Evolutionary conservation across 768 basidiomycete species (phyloP), one percentile per base, ranked within the genome.

Genomic region (Rhodotorula graminis): DNA sequence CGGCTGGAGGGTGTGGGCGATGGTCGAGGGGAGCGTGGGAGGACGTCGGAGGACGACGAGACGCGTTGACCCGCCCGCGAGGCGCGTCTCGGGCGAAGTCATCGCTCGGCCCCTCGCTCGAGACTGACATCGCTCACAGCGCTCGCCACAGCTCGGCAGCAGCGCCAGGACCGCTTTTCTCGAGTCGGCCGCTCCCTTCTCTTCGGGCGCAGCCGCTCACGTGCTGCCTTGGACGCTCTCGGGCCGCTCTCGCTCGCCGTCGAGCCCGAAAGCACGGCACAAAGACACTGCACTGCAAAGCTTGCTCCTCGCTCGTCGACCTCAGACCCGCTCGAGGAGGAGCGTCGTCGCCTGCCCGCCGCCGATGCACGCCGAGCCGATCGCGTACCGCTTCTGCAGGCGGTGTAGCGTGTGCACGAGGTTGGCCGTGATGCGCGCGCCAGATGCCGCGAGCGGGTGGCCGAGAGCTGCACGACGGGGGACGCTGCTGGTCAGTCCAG

Each of bases 281-380:
- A 21, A 19, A 21, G 19, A 19, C 6, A 8, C 25, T 52, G 9
- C 29, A 18, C 16, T 33, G 37, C 37, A 37, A 37, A 37, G 37
- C 37, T 37, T 37, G 37, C 37, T 37, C 37, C 37, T 37, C 37
- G 9, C 55, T 19, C 15, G 1, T 16, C 6, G 15, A 2, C 21
- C 55, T 31, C 29, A 60, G 25, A 60, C 59, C 25, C 59, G 59
- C 44, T 60, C 59, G n/a, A 60, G 25, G 1, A 60, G 8, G 42
- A 60, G 14, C 18, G 49, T 46, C 47, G 37, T 33, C 27, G 57
- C 81, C 69, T 81, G 81, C 52, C 82, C 81, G 16, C 81, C 82
- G 47, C 82, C 82, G 67, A 83, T 83, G 78, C 82, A 83, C 25
- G 82, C 82, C 0, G 81, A 78, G 25, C 82, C 82, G 42, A 83